Conservation (phyloP, 2,329 filamentous ascomycete species). For the Tolypocladium guangdongense region DNA sequence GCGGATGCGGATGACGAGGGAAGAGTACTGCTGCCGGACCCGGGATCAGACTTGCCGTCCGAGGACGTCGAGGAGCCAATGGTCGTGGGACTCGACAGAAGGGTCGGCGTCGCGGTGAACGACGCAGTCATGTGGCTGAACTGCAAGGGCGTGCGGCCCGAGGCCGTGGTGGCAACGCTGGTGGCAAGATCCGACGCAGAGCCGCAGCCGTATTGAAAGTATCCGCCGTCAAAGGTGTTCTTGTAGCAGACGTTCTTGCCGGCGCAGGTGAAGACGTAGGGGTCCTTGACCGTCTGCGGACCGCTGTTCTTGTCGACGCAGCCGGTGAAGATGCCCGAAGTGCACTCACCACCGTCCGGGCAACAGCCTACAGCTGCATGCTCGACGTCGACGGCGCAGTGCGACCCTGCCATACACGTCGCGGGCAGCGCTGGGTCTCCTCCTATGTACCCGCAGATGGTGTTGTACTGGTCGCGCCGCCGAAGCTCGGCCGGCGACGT, state of each 20-base stretch:
- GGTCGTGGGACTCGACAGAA: conserved; percentile 29
- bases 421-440: conserved; percentile 40
- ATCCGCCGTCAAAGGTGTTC: conserved; percentile 44
- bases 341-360: conserved; percentile 39
- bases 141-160: conserved; percentile 23
- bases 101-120: conserved; percentile 27
- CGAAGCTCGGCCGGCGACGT: conserved; percentile 21
- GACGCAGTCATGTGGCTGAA: conserved; percentile 28
- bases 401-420: conserved; percentile 45
- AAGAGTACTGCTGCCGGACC: not conserved
- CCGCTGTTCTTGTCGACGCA: conserved; percentile 43
- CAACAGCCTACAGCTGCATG: conserved; percentile 45
- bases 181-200: conserved; percentile 34
- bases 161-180: conserved; percentile 34
- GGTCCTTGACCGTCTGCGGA: conserved; percentile 39
- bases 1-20: conserved; percentile 6
- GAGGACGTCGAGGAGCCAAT: conserved; percentile 17
- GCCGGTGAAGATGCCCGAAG: conserved; percentile 43
- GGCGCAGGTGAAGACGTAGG: conserved; percentile 46
- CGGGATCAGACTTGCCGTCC: not conserved
- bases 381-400: conserved; percentile 42
- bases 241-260: conserved; percentile 41
- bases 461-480: conserved; percentile 34
- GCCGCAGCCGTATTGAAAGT: conserved; percentile 47
- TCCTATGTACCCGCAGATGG: conserved; percentile 47